Percentiles rank a stretch among this genome's conserved stretches.
Conservation (phyloP, 441 rosid genomes). For the Adansonia madagascariensis region DNA sequence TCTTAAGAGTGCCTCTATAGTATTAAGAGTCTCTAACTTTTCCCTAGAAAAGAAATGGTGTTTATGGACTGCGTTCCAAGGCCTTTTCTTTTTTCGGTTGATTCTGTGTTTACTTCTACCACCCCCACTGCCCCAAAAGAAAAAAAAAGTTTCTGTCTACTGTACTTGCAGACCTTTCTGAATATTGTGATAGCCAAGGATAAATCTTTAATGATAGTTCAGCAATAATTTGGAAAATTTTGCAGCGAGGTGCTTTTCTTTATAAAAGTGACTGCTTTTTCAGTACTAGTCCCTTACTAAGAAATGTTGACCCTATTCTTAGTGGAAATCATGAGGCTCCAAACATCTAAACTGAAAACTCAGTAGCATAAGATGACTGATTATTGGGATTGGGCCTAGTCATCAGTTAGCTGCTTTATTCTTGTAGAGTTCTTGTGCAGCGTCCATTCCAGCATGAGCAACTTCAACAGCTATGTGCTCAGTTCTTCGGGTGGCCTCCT, state of each 20-base stretch:
- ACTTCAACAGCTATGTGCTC: constrained; percentile 65
- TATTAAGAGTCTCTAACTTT: neutral
- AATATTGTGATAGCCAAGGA: neutral
- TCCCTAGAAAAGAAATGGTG: neutral
- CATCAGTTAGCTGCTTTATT: neutral
- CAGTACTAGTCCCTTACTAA: neutral
- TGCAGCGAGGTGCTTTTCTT: neutral
- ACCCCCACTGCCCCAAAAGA: no score
- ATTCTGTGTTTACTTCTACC: neutral
- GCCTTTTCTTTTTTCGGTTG: neutral
- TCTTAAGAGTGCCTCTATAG: neutral
- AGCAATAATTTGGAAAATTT: neutral
- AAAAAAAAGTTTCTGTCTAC: neutral
- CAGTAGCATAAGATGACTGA: constrained; percentile 4
- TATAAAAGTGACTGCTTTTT: constrained; percentile 3
- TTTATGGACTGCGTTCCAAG: neutral
- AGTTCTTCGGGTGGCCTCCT: constrained; percentile 82
- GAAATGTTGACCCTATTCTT: neutral
- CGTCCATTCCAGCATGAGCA: constrained; percentile 57
- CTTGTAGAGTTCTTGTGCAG: constrained; percentile 60
- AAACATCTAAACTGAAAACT: constrained; percentile 1
- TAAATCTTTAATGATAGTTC: constrained; percentile 14
- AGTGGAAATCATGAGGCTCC: neutral
- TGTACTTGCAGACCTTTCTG: neutral
- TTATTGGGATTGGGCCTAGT: neutral